phyloP scores from a whole-genome alignment of 139 green algal species.

The Mesotaenium endlicherianum region DNA sequence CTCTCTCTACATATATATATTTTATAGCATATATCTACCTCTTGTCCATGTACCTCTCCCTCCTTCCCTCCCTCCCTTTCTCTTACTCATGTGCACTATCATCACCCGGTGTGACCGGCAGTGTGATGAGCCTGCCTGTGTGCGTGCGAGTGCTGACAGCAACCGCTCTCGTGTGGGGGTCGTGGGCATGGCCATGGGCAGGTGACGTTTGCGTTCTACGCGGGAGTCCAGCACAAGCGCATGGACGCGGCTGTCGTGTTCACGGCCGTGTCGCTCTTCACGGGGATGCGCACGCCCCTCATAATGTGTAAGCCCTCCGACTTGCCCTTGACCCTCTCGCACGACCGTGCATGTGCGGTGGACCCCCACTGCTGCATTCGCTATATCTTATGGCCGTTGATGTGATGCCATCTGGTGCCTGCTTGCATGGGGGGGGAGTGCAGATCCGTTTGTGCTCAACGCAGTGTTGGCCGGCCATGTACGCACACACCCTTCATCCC shows the following conservation, averaged over 20 bases:
- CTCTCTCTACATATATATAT: too few relatives aligned
- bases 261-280: constrained; percentile 84
- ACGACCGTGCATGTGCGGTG: too few relatives aligned
- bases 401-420: background rate
- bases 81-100: background rate
- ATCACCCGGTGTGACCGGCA: background rate
- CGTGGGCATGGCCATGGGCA: background rate
- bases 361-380: too few relatives aligned
- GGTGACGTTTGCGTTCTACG: constrained; percentile 72
- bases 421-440: background rate
- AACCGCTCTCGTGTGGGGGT: background rate
- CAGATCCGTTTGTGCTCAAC: constrained; percentile 55
- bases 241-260: constrained; percentile 71
- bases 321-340: background rate
- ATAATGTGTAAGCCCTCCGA: constrained; percentile 60
- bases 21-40: background rate
- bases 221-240: constrained; percentile 52
- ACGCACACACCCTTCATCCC: background rate
- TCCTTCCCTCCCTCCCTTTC: background rate
- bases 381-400: background rate
- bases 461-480: constrained; percentile 30
- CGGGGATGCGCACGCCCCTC: constrained; percentile 86
- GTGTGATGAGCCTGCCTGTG: too few relatives aligned
- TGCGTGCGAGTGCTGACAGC: background rate
- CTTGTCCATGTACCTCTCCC: constrained; percentile 6